Base-by-base conservation (phyloP, 2,329 filamentous ascomycete species). In the Neofusicoccum umdonicola region DNA sequence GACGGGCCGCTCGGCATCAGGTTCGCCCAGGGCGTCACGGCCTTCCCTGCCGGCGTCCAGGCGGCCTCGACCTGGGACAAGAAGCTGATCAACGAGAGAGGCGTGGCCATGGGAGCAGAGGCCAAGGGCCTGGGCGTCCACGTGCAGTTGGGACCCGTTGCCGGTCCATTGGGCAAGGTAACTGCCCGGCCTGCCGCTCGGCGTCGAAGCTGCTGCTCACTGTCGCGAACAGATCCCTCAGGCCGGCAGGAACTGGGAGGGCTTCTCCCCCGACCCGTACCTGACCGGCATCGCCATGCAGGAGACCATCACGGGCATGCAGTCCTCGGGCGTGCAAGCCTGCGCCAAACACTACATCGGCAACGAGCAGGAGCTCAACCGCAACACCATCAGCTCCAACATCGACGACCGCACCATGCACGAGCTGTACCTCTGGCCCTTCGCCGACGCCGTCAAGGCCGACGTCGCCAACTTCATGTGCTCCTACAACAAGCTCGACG, bases 351-450 rank as follows among this genome's bases (percentile, higher is more conserved):
- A 89, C 68, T 83, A 81, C 65, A 84, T 88, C 47, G 84, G 77
- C 15, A 87, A 89, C 63, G 87, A 89, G 70, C 87, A 89, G 72
- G 87, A 88, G 66, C 85, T 69, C 60, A 73, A 73, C 68, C 75
- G 71, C 45, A 83, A 87, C 68, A 83, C 86, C 9, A 74, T 85
- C 11, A 88, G 85, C 0, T 80, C 87, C 39, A 89, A 89, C 68
- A 78, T 89, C 4, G 86, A 89, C 66, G 88, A 90, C 70, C 83
- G 84, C 68, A 87, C 87, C 0, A 79, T 90, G 64, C 87, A 89
- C 68, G 88, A 90, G 72, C 79, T 85, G 15, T 90, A 90, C 63
- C 79, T 87, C 1, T 90, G 86, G 83, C 87, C 88, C 0, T 90
- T 90, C 66, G 82, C 85, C 66, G 85, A 90, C 65, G 83, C 85